Evolutionary conservation across 2,329 filamentous ascomycete species (phyloP), one percentile per base, ranked within the genome.

Genomic region (Alternaria infectoria): DNA sequence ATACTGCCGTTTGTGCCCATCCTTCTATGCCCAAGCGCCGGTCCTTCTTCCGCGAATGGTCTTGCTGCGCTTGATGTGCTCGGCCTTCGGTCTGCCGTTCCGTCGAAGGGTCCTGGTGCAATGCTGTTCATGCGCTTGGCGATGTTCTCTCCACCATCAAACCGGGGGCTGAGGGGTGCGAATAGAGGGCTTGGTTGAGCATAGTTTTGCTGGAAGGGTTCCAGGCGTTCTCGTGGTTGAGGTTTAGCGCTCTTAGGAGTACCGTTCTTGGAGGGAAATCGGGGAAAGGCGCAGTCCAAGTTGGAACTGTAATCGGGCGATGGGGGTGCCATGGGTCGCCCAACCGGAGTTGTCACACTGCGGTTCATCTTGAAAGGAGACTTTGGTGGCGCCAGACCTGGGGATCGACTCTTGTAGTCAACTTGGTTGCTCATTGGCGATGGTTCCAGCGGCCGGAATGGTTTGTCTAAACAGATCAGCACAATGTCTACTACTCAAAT

Each of bases 91-190:
- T 75, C 69, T 30, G 66, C 55, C 79, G 30, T 68, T 49, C 84
- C 77, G 66, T 89, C 87, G 70, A 92, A 91, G 0, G 90, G 90
- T 0, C 89, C 90, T 1, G 90, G 88, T 2, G 87, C 84, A 72
- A 92, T 90, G 9, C 82, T 85, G 68, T 91, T 86, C 84, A 92
- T 87, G 55, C 88, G 86, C 65, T 87, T 85, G 69, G 91, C 72
- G 26, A 92, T 51, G 56, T 78, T 82, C 52, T 77, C 80, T 61
- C 79, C 80, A 17, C 75, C 81, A 67, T 79, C 78, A 2, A 73
- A 74, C 32, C 76, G 77, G 25, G 87, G 86, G 65, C 83, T 88
- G 19, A 82, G 77, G 5, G 85, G 82, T 21, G 84, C 84, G 71
- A 84, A 84, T 4, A 76, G 66, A 13, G 79, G 75, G 54, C 73